These are phyloP conservation scores for Triadica sebifera DNA, from an alignment of 345 rosid species.

Conservation along the genomic window DNA sequence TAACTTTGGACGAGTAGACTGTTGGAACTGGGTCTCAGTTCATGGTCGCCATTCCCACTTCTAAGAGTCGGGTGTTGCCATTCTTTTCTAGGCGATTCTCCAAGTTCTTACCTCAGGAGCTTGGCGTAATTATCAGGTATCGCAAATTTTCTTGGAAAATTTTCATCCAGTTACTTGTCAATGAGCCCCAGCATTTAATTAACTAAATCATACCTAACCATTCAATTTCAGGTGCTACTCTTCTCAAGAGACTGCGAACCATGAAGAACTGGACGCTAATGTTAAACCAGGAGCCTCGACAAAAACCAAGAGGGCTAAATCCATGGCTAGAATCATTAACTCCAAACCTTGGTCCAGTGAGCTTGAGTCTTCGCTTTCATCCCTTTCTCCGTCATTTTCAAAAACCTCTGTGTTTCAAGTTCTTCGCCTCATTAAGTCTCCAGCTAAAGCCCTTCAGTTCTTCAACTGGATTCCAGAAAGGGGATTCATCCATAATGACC, in stretches of 20 bases:
- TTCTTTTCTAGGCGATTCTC: background rate
- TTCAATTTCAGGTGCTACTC: constrained; percentile 6
- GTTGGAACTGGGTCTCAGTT: background rate
- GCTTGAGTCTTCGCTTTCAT: constrained; percentile 57
- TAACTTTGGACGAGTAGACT: background rate
- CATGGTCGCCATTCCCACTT: constrained; percentile 3
- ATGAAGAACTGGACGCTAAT: background rate
- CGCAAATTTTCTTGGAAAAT: background rate
- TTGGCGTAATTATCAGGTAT: constrained; percentile 8
- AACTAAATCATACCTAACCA: background rate
- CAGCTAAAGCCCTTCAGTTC: constrained; percentile 59
- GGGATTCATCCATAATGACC: constrained; percentile 50
- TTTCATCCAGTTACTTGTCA: background rate
- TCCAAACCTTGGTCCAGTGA: constrained; percentile 53
- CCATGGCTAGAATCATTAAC: constrained; percentile 56
- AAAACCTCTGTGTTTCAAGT: constrained; percentile 53
- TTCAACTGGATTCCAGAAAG: constrained; percentile 52
- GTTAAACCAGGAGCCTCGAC: constrained; percentile 21
- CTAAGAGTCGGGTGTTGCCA: background rate
- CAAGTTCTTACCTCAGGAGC: background rate
- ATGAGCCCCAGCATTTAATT: background rate
- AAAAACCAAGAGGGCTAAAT: constrained; percentile 47
- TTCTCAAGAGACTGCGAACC: background rate
- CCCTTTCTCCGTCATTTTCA: constrained; percentile 46
- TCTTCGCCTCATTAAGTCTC: constrained; percentile 51